These are phyloP conservation scores for Themeda triandra DNA, from an alignment of 176 grass and related monocot species.

Conservation along the genomic window DNA sequence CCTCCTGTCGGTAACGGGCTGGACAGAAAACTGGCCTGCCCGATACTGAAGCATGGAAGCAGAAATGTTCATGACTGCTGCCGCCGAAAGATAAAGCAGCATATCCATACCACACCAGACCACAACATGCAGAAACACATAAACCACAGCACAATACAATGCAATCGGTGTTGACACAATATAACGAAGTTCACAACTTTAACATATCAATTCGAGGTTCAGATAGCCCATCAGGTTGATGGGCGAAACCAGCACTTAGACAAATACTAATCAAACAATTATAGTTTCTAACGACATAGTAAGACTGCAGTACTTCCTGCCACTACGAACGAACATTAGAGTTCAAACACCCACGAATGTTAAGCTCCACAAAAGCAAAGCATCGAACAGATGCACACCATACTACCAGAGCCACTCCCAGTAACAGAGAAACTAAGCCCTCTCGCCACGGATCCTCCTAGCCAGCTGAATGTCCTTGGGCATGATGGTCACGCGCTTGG, in stretches of 20 bases:
- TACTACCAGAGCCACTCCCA: neutral
- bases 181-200: neutral
- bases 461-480: slow-evolving; percentile 78
- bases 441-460: slow-evolving; percentile 66
- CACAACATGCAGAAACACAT: neutral
- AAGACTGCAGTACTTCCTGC: neutral
- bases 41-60: too few species aligned
- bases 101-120: neutral
- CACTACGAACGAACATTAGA: neutral
- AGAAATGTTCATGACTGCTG: too few species aligned
- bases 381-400: neutral
- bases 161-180: neutral
- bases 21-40: neutral
- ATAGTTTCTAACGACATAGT: neutral
- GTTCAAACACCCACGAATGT: neutral
- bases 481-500: slow-evolving; percentile 73
- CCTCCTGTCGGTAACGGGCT: neutral
- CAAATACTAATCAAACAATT: neutral
- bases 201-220: slow-evolving; percentile 12
- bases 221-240: slow-evolving; percentile 1
- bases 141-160: too few species aligned
- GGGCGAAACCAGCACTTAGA: neutral
- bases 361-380: neutral
- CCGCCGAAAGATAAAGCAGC: neutral
- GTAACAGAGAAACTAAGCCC: slow-evolving; percentile 33